Evolutionary conservation across 2,329 filamentous ascomycete species (phyloP).

Genomic region (Lecanicillium sp.): DNA sequence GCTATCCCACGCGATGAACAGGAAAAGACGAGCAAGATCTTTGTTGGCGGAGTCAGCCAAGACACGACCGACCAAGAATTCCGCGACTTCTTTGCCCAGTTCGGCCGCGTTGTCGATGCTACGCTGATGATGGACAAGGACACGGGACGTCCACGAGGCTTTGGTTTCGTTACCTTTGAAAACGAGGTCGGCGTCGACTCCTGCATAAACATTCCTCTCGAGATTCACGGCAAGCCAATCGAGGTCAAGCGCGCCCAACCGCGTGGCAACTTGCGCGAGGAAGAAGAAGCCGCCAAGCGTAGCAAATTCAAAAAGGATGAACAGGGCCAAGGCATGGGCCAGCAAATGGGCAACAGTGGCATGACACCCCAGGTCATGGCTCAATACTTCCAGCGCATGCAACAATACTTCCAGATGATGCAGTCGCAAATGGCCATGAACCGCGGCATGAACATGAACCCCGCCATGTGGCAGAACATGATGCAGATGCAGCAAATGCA

Average conservation of each 20-base stretch:
- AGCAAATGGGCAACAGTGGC: slow-evolving; percentile 42
- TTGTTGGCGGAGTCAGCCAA: slow-evolving; percentile 94
- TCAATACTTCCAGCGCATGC: slow-evolving; percentile 97
- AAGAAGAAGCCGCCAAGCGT: slow-evolving; percentile 64
- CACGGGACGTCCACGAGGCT: slow-evolving; percentile 90
- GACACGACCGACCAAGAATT: slow-evolving; percentile 96
- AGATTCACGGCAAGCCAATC: slow-evolving; percentile 92
- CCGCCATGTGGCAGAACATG: slow-evolving; percentile 68
- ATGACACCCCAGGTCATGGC: slow-evolving; percentile 98
- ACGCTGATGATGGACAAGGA: slow-evolving; percentile 99
- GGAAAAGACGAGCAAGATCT: slow-evolving; percentile 97
- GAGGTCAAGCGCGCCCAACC: slow-evolving; percentile 98
- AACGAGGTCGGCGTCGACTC: slow-evolving; percentile 91
- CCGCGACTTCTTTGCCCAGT: slow-evolving; percentile 92
- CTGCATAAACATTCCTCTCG: slow-evolving; percentile 73
- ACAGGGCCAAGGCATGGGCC: slow-evolving; percentile 27
- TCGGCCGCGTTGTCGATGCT: slow-evolving; percentile 91
- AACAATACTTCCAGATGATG: slow-evolving; percentile 94
- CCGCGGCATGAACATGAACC: slow-evolving; percentile 63
- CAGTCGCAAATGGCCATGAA: slow-evolving; percentile 88
- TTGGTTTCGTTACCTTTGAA: slow-evolving; percentile 97
- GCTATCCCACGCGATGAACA: slow-evolving; percentile 97
- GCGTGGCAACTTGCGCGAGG: slow-evolving; percentile 85
- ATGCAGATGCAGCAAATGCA: slow-evolving; percentile 68
- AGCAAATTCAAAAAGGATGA: slow-evolving; percentile 51